Evolutionary conservation across 2,329 filamentous ascomycete genomes (phyloP).

Genomic region (Exutisphaerella laricina): DNA sequence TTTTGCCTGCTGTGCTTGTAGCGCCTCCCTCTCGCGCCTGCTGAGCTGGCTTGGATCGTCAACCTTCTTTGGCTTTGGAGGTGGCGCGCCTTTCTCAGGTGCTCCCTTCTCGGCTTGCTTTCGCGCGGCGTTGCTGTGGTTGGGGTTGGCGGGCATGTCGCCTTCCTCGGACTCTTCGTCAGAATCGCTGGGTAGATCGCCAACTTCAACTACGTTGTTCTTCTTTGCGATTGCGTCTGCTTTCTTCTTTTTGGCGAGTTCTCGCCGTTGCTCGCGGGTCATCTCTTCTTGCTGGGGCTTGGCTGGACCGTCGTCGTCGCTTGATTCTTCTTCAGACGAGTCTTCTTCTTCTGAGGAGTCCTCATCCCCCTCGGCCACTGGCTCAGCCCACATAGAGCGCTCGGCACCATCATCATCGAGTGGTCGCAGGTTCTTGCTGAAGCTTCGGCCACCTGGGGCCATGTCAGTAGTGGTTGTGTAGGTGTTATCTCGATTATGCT

Average conservation of each 20-base stretch:
- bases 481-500: conserved; percentile 32
- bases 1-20: conserved; percentile 81
- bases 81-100: conserved; percentile 41
- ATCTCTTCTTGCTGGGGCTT: conserved; percentile 46
- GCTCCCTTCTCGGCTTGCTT: conserved; percentile 62
- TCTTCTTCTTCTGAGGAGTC: conserved; percentile 45
- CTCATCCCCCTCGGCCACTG: conserved; percentile 48
- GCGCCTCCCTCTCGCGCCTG: conserved; percentile 66
- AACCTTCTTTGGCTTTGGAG: conserved; percentile 54
- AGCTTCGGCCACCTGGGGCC: conserved; percentile 78
- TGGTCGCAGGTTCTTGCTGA: conserved; percentile 84
- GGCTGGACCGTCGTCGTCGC: conserved; percentile 36
- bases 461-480: conserved; percentile 14
- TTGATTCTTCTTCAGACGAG: conserved; percentile 42
- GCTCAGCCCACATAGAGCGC: conserved; percentile 76
- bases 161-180: conserved; percentile 55
- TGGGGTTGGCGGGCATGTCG: conserved; percentile 81
- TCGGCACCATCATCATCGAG: conserved; percentile 85
- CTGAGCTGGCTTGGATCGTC: conserved; percentile 53
- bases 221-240: conserved; percentile 77
- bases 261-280: conserved; percentile 82
- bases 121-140: conserved; percentile 64
- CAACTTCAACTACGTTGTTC: conserved; percentile 66
- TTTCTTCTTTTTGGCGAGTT: conserved; percentile 84
- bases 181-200: conserved; percentile 67